phyloP scores from a whole-genome alignment of 106 monocot species.

The Iris macrosiphon region DNA sequence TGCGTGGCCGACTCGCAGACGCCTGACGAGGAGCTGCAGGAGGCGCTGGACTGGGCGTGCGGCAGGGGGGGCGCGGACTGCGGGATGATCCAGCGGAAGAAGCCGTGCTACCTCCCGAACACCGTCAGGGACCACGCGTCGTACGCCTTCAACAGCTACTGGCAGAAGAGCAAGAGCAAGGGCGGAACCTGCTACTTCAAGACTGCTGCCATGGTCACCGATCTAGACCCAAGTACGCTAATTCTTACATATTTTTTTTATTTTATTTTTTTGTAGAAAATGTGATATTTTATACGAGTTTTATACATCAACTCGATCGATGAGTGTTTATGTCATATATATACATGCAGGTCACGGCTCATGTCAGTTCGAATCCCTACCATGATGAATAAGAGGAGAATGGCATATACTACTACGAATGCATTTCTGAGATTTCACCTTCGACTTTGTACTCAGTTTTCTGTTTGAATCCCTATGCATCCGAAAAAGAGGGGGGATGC shows the following conservation, averaged over 20 bases:
- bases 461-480: not conserved
- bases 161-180: constrained; percentile 65
- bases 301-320: not conserved
- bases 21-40: constrained; percentile 64
- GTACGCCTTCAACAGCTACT: constrained; percentile 95
- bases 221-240: constrained; percentile 67
- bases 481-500: not conserved
- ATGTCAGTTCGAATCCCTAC: constrained; percentile 48
- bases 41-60: constrained; percentile 87
- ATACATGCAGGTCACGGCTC: constrained; percentile 56
- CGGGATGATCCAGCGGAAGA: constrained; percentile 47
- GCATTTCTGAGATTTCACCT: not conserved
- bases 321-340: not conserved
- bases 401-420: not conserved
- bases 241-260: not conserved
- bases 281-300: not conserved
- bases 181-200: constrained; percentile 83
- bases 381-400: constrained; percentile 19
- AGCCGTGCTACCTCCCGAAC: constrained; percentile 69
- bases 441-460: not conserved
- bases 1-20: constrained; percentile 84
- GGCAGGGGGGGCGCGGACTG: constrained; percentile 77
- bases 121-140: constrained; percentile 72
- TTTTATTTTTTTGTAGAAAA: not conserved
- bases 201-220: constrained; percentile 75